Conservation (phyloP, 2,329 filamentous ascomycete species). For the Cryoendolithus antarcticus region DNA sequence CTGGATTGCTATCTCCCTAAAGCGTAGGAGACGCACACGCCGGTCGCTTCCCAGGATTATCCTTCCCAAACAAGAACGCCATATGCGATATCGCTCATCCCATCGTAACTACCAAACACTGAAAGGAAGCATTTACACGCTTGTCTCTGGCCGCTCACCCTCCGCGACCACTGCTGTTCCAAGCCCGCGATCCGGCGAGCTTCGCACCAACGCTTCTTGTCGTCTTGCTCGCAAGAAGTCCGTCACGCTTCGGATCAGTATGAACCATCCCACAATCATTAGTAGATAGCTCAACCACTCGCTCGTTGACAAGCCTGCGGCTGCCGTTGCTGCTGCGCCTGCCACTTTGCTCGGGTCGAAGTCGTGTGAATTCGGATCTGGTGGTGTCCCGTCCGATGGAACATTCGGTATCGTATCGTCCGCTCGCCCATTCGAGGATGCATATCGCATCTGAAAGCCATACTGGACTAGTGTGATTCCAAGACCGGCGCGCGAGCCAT, state of each 20-base stretch:
- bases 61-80: no score
- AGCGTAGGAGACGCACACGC: no score
- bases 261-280: slow-evolving; percentile 98
- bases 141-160: slow-evolving; percentile 64
- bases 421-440: slow-evolving; percentile 21
- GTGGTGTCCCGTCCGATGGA: slow-evolving; percentile 43
- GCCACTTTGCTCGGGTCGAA: slow-evolving; percentile 65
- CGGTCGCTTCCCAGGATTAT: no score
- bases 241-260: slow-evolving; percentile 83
- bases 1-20: no score
- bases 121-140: slow-evolving; percentile 21
- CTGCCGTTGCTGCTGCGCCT: slow-evolving; percentile 21
- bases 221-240: slow-evolving; percentile 79
- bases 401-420: slow-evolving; percentile 10
- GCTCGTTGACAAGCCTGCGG: slow-evolving; percentile 44
- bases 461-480: slow-evolving; percentile 94
- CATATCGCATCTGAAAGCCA: slow-evolving; percentile 80
- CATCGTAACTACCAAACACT: no score
- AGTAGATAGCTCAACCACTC: slow-evolving; percentile 87
- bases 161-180: slow-evolving; percentile 76
- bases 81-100: no score
- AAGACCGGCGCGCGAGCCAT: slow-evolving; percentile 85
- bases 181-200: slow-evolving; percentile 81
- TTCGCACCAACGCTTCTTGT: slow-evolving; percentile 85
- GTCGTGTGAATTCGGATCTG: slow-evolving; percentile 80